Percentiles rank a stretch among this genome's conserved stretches.
Evolutionary conservation across 2,329 filamentous ascomycete genomes (phyloP).

Genomic region (Phaeosphaeriaceae sp.): DNA sequence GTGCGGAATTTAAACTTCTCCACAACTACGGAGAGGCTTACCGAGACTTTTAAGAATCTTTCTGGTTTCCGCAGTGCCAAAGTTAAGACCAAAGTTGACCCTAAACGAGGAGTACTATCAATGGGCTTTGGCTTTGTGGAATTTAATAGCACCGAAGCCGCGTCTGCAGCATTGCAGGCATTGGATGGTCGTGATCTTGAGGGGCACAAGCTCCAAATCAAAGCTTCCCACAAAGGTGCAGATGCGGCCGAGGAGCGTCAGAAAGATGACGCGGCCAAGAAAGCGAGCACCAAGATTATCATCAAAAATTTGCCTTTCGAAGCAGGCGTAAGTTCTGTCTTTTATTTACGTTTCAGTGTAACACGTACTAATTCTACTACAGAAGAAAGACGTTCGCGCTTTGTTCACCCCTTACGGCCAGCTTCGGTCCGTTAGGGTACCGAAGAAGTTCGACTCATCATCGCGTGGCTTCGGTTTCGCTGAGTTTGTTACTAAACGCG

Average conservation of each 20-base stretch:
- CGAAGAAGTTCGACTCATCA: conserved; percentile 89
- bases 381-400: conserved; percentile 85
- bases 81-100: conserved; percentile 91
- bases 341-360: conserved; percentile 3
- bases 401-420: conserved; percentile 91
- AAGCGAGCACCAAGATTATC: conserved; percentile 87
- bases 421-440: conserved; percentile 88
- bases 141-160: conserved; percentile 78
- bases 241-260: conserved; percentile 88
- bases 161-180: conserved; percentile 77
- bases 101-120: conserved; percentile 89
- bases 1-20: conserved; percentile 93
- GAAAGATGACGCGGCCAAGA: conserved; percentile 83
- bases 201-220: conserved; percentile 82
- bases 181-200: conserved; percentile 92
- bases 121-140: conserved; percentile 96
- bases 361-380: conserved; percentile 24
- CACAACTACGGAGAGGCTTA: conserved; percentile 78
- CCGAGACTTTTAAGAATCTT: conserved; percentile 78
- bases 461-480: conserved; percentile 96
- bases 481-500: conserved; percentile 88
- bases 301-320: conserved; percentile 99
- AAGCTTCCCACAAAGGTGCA: conserved; percentile 82
- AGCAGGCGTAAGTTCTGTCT: conserved; percentile 54
- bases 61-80: conserved; percentile 87